phyloP scores from a whole-genome alignment of 345 rosid species.

The Raphanus raphanistrum region DNA sequence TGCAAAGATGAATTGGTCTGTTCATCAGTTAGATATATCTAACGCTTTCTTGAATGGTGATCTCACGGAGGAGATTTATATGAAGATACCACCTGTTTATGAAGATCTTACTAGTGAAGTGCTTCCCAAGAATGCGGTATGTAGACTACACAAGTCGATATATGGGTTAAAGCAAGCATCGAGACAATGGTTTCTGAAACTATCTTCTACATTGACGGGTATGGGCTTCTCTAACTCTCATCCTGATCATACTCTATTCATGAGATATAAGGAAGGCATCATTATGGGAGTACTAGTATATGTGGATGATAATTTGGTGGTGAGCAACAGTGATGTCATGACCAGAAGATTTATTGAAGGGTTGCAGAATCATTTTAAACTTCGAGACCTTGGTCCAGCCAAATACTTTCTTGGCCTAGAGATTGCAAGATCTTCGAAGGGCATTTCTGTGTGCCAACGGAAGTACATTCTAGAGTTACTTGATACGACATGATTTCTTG shows the following conservation, averaged over 20 bases:
- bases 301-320: background rate
- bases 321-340: background rate
- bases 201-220: background rate
- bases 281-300: background rate
- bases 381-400: background rate
- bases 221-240: background rate
- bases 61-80: background rate
- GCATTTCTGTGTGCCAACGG: background rate
- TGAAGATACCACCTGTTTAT: background rate
- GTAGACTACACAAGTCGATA: background rate
- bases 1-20: background rate
- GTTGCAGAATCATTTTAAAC: background rate
- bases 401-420: background rate
- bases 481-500: background rate
- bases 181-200: background rate
- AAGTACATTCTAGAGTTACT: background rate
- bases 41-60: background rate
- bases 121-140: background rate
- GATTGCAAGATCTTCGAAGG: background rate
- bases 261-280: background rate
- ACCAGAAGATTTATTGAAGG: background rate
- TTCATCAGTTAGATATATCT: background rate
- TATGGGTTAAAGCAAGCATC: background rate
- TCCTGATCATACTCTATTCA: background rate
- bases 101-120: background rate